Percentiles rank a stretch among this genome's conserved stretches.
phyloP scores from a whole-genome alignment of 1,139 yeast species.

The Diutina catenulata region DNA sequence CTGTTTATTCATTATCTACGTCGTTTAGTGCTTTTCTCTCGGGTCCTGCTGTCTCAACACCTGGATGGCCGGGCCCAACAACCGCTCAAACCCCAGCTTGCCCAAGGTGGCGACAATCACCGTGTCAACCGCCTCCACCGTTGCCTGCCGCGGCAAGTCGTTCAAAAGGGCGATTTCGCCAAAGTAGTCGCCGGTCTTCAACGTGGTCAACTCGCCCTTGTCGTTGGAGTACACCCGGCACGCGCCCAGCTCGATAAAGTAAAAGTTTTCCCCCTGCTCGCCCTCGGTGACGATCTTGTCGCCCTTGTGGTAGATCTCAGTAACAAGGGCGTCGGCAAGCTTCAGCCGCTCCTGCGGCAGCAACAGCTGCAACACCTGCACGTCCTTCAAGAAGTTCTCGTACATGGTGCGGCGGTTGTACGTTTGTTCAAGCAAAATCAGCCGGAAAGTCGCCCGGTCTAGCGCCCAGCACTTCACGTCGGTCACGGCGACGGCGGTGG shows the following conservation, averaged over 20 bases:
- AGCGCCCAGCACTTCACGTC: slow-evolving; percentile 75
- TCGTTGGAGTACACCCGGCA: slow-evolving; percentile 55
- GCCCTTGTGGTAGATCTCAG: slow-evolving; percentile 64
- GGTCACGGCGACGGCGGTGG: slow-evolving; percentile 71
- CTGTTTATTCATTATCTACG: too few relatives aligned
- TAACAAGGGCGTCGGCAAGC: slow-evolving; percentile 86
- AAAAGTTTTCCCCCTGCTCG: slow-evolving; percentile 84
- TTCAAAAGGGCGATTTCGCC: slow-evolving; percentile 92
- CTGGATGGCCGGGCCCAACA: slow-evolving; percentile 85
- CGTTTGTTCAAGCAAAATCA: slow-evolving; percentile 82
- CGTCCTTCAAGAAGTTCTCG: slow-evolving; percentile 80
- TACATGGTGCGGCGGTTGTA: slow-evolving; percentile 84
- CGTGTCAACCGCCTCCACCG: slow-evolving; percentile 65
- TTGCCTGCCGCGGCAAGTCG: slow-evolving; percentile 90
- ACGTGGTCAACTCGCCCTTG: slow-evolving; percentile 37
- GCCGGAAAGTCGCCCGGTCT: slow-evolving; percentile 86
- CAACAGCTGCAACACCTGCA: slow-evolving; percentile 63
- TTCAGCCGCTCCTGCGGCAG: slow-evolving; percentile 81
- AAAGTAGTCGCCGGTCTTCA: slow-evolving; percentile 76
- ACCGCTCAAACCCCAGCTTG: slow-evolving; percentile 85
- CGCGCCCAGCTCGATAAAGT: slow-evolving; percentile 77
- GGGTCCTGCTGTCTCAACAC: slow-evolving; percentile 78
- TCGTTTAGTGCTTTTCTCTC: slow-evolving; percentile 13
- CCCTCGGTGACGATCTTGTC: slow-evolving; percentile 77
- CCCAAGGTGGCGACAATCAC: slow-evolving; percentile 86